Evolutionary conservation across 306 rosid genomes (phyloP), one percentile per base, ranked within the genome.

Genomic region (Quercus mongolica): DNA sequence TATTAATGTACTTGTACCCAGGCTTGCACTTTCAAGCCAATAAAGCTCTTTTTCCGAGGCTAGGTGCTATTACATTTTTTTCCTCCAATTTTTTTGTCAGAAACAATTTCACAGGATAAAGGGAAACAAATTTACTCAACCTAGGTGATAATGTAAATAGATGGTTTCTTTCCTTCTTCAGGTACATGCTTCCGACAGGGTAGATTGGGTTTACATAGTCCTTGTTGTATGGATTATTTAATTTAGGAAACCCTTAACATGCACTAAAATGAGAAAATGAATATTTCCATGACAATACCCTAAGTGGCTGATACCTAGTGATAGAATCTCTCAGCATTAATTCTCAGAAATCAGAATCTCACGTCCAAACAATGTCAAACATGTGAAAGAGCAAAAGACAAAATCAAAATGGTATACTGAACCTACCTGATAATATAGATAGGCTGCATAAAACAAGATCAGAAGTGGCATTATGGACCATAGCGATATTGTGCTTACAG

Each of bases 391-490:
- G 69, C 33, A 61, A 15, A 11, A 23, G 59, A 33, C 5, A 52
- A 11, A 25, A 74, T 30, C 70, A 64, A 28, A 77, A 41, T 46
- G 44, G 30, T 7, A 76, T 49, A 33, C 73, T 35, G 73, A 74
- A 56, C 74, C 10, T 23, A 92, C 98, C 97, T 94, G 98, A 87
- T 88, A 94, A 76, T 87, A 92, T 38, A 92, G 77, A 84, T 89
- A 94, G 76, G 97, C 91, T 15, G 84, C 90, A 84, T 91, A 88
- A 79, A 92, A 94, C 86, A 94, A 82, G 75, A 87, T 87, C 84
- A 94, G 73, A 71, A 94, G 92, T 14, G 97, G 98, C 89, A 91
- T 85, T 77, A 94, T 89, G 84, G 94, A 89, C 98, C 97, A 94
- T 21, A 94, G 83, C 72, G 97, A 94, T 73, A 94, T 88, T 61